Evolutionary conservation across 805 yeast species (phyloP), one percentile per base, ranked within the genome.

Genomic region (Ogataea salicorniae): DNA sequence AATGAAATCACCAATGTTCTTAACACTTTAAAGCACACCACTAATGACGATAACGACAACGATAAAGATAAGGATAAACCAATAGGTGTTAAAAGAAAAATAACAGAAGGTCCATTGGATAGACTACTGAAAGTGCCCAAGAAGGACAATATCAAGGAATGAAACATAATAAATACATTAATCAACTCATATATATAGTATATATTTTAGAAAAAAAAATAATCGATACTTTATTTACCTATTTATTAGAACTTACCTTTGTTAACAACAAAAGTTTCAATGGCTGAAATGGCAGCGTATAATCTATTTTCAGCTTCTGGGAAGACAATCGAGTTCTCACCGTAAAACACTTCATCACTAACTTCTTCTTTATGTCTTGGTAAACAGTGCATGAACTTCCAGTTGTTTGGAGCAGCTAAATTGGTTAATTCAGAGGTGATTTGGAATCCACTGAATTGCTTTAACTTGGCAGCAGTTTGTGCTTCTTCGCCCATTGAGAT

Each of bases 341-440:
- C 73, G 70, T 92, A 92, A 64, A 94, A 94, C 2, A 94, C 94
- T 40, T 86, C 96, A 66, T 94, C 99, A 36, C 81, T 77, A 35
- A 94, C 99, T 69, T 94, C 99, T 66, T 91, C 97, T 26, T 80
- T 77, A 59, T 94, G 96, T 70, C 99, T 84, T 54, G 99, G 99
- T 57, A 94, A 75, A 68, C 99, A 94, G 67, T 94, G 99, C 98
- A 94, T 91, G 70, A 94, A 94, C 65, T 81, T 88, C 87, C 92
- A 92, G 62, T 78, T 26, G 31, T 26, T 69, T 16, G 72, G 75
- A 39, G 86, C 84, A 39, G 77, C 78, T 6, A 87, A 87, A 14
- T 70, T 61, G 23, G 86, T 78, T 71, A 91, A 72, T 33, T 81
- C 82, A 16, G 72, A 65, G 36, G 89, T 82, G 49, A 94, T 84